phyloP scores from a whole-genome alignment of 305 asterid species.

The Galium porrigens region DNA sequence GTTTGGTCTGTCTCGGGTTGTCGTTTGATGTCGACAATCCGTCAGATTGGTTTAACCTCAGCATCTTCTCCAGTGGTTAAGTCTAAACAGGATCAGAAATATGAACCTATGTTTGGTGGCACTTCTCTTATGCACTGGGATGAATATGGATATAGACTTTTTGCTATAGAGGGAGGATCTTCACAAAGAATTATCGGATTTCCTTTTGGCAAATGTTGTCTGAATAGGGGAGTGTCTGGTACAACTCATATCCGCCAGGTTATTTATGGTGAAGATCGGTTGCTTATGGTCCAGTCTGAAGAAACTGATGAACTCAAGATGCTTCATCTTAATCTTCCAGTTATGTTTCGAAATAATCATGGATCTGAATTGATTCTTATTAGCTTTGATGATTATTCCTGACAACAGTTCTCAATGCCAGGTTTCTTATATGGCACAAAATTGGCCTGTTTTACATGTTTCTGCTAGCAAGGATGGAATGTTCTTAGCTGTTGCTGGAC shows the following conservation, averaged over 20 bases:
- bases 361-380: constrained; percentile 8
- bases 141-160: constrained; percentile 92
- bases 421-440: constrained; percentile 93
- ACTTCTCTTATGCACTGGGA: constrained; percentile 88
- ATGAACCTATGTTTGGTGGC: constrained; percentile 95
- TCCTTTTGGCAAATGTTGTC: constrained; percentile 96
- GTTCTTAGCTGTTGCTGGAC: constrained; percentile 96
- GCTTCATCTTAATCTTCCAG: constrained; percentile 94
- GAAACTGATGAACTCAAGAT: constrained; percentile 92
- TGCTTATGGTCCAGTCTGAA: constrained; percentile 95
- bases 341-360: constrained; percentile 33
- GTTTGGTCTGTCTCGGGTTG: constrained; percentile 99
- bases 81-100: constrained; percentile 67
- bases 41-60: constrained; percentile 83
- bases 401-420: constrained; percentile 27
- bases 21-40: constrained; percentile 93
- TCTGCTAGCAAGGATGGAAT: constrained; percentile 99
- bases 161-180: constrained; percentile 79
- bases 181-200: constrained; percentile 78
- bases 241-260: constrained; percentile 87
- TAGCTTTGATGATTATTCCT: constrained; percentile 21
- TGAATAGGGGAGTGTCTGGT: constrained; percentile 94
- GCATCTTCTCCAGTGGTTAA: constrained; percentile 80
- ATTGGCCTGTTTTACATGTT: constrained; percentile 97
- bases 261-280: constrained; percentile 89